A percentile compares a stretch with the other conserved stretches of the same genome.
Evolutionary conservation across 176 grass and related monocot genomes (phyloP).

Genomic region (Themeda triandra): DNA sequence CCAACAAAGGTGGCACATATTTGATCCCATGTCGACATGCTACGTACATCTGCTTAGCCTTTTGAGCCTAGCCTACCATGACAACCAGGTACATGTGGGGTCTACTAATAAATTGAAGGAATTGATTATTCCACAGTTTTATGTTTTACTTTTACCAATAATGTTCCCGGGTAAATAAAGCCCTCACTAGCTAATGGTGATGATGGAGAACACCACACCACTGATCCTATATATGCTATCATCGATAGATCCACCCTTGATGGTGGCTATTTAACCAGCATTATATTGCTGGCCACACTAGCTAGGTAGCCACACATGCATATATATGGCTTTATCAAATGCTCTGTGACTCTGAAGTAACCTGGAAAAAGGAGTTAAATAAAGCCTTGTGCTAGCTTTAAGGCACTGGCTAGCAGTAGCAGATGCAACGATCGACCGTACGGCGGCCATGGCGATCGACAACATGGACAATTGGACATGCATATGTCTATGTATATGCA

Average conservation of each 20-base stretch:
- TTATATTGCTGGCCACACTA: slow-evolving; percentile 15
- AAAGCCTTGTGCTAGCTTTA: slow-evolving; percentile 28
- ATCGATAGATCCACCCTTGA: neutral
- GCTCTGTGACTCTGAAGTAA: slow-evolving; percentile 36
- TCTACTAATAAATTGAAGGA: no score
- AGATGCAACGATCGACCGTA: slow-evolving; percentile 14
- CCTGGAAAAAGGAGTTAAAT: neutral
- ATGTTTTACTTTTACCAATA: no score
- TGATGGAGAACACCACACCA: slow-evolving; percentile 15
- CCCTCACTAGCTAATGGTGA: no score
- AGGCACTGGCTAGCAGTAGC: neutral
- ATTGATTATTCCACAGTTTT: no score
- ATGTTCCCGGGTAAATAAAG: no score
- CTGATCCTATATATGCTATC: neutral
- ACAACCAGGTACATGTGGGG: no score
- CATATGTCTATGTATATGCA: neutral
- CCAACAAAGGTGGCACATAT: slow-evolving; percentile 28
- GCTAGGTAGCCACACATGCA: no score
- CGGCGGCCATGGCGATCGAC: neutral
- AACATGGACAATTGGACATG: neutral
- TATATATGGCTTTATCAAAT: neutral
- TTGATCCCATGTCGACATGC: slow-evolving; percentile 20
- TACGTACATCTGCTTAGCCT: slow-evolving; percentile 4
- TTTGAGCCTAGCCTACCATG: slow-evolving; percentile 39
- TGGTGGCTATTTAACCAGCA: slow-evolving; percentile 33